Percentiles rank a stretch among this genome's conserved stretches.
These are phyloP conservation scores for Dionaea muscipula DNA, from an alignment of 179 eudicot species.

Conservation along the genomic window DNA sequence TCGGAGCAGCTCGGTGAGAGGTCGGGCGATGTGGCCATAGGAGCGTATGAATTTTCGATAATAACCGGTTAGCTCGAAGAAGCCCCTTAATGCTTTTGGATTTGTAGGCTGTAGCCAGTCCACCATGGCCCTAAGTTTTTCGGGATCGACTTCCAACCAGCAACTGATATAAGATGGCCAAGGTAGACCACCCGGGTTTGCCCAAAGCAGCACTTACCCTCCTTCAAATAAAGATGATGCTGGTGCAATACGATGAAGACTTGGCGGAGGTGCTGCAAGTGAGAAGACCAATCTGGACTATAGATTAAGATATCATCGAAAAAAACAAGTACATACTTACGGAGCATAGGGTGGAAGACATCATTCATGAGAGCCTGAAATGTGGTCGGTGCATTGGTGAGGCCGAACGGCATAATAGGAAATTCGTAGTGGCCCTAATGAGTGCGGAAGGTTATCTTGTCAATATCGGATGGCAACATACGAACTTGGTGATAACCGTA, in stretches of 20 bases:
- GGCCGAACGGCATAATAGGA: not conserved
- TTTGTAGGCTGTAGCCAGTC: no score
- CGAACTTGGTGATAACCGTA: not conserved
- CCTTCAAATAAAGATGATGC: no score
- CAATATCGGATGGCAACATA: not conserved
- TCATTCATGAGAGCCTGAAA: not conserved
- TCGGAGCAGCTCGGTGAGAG: not conserved
- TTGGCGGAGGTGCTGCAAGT: not conserved
- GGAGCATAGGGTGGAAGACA: not conserved
- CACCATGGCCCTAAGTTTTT: no score
- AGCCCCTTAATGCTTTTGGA: no score
- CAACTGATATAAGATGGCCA: no score
- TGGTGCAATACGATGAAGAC: no score
- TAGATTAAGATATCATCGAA: not conserved
- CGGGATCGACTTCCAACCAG: no score
- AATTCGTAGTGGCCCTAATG: not conserved
- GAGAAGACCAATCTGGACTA: not conserved
- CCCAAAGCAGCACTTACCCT: no score
- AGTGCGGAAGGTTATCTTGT: not conserved
- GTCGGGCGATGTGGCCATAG: not conserved
- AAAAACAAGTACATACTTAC: not conserved
- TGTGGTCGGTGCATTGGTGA: not conserved
- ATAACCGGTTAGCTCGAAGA: no score
- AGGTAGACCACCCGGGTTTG: no score
- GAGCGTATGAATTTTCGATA: conserved; percentile 8